Conservation (phyloP, 805 yeast species). For the Alloascoidea africana region DNA sequence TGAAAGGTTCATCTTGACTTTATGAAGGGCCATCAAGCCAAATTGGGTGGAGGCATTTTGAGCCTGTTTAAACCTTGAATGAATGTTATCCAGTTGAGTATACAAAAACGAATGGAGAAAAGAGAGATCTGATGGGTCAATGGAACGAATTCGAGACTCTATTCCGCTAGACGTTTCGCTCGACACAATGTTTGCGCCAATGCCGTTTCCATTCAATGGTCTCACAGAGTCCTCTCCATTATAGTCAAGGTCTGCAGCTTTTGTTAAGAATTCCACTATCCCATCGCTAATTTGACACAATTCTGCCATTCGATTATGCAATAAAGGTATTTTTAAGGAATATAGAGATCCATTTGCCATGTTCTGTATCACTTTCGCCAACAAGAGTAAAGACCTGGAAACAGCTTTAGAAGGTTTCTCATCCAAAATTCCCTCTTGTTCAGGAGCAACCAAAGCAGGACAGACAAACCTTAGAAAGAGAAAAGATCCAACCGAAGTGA, state of each 20-base stretch:
- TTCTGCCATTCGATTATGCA: not conserved
- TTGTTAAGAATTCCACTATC: constrained; percentile 19
- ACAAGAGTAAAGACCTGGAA: constrained; percentile 10
- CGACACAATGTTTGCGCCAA: not conserved
- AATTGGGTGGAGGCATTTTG: not conserved
- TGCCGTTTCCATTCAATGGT: not conserved
- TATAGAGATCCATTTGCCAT: constrained; percentile 12
- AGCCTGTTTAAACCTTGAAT: constrained; percentile 8
- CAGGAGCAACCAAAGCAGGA: constrained; percentile 79
- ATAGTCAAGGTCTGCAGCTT: not conserved
- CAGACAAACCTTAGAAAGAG: constrained; percentile 59
- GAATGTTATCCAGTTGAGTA: constrained; percentile 27
- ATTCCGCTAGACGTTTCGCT: not conserved
- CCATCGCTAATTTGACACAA: not conserved
- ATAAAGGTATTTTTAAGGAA: constrained; percentile 23
- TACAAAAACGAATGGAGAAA: constrained; percentile 34
- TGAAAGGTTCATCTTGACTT: not conserved
- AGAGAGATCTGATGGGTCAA: constrained; percentile 10
- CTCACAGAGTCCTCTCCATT: not conserved
- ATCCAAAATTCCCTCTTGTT: constrained; percentile 21
- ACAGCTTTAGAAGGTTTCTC: constrained; percentile 8
- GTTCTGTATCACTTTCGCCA: constrained; percentile 15
- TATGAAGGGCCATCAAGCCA: not conserved
- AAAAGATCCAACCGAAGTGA: constrained; percentile 71
- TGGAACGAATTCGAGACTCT: not conserved